Evolutionary conservation across 495 filamentous ascomycete species (phyloP).

Genomic region (Annulohypoxylon stygium): DNA sequence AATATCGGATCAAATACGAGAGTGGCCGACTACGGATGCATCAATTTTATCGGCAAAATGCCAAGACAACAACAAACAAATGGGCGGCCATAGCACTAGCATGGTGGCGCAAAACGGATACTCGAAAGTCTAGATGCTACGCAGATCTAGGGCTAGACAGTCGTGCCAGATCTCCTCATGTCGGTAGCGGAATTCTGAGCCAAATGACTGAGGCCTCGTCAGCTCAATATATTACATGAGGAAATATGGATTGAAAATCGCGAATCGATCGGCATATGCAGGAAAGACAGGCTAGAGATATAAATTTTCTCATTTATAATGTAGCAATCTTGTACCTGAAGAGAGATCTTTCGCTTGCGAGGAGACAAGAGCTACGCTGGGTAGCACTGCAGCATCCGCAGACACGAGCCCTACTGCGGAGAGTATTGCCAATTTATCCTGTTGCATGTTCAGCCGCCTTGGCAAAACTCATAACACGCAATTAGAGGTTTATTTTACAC

Average conservation of each 20-base stretch:
- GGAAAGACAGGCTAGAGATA: constrained; percentile 3
- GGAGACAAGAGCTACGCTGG: constrained; percentile 20
- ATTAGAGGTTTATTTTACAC: constrained; percentile 43
- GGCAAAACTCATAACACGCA: constrained; percentile 37
- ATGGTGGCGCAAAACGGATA: constrained; percentile 15
- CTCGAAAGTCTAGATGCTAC: neutral
- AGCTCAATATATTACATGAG: constrained; percentile 44
- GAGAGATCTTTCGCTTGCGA: constrained; percentile 31
- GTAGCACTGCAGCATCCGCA: constrained; percentile 34
- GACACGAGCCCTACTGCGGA: constrained; percentile 31
- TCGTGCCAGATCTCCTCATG: constrained; percentile 6
- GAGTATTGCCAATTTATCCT: constrained; percentile 47
- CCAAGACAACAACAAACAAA: constrained; percentile 31
- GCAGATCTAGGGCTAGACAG: constrained; percentile 6
- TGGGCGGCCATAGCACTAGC: constrained; percentile 27
- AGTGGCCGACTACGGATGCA: constrained; percentile 33
- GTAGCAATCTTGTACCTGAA: constrained; percentile 28
- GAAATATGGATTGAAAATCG: constrained; percentile 36
- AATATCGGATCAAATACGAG: constrained; percentile 13
- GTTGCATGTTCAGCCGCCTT: constrained; percentile 52
- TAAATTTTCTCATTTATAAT: constrained; percentile 9
- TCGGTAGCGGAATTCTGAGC: constrained; percentile 13
- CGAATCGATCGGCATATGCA: constrained; percentile 43
- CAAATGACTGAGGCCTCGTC: constrained; percentile 41
- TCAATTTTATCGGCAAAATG: constrained; percentile 28